phyloP scores from a whole-genome alignment of 345 rosid species.

The Gossypium thurberi region DNA sequence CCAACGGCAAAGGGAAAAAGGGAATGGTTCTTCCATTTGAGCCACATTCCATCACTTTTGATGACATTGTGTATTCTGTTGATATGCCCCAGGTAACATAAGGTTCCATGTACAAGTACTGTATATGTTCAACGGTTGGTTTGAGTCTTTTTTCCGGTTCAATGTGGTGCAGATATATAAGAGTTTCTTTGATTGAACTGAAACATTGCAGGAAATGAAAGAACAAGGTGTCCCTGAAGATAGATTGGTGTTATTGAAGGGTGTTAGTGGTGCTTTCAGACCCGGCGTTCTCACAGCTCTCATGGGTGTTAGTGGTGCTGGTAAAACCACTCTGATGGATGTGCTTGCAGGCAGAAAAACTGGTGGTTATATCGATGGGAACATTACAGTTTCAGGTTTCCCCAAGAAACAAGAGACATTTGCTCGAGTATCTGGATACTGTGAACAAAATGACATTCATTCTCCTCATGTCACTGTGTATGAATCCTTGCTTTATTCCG shows the following conservation, averaged over 20 bases:
- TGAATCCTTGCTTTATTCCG: conserved; percentile 72
- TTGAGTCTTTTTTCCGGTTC: background rate
- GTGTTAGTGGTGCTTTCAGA: conserved; percentile 76
- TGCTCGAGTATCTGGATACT: conserved; percentile 75
- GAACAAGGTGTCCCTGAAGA: conserved; percentile 53
- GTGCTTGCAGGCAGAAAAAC: conserved; percentile 87
- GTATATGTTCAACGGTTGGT: background rate
- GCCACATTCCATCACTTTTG: conserved; percentile 60
- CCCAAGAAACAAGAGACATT: conserved; percentile 77
- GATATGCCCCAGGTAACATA: conserved; percentile 67
- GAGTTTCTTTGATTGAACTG: conserved; percentile 1
- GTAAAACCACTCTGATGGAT: conserved; percentile 90
- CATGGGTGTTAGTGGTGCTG: conserved; percentile 87
- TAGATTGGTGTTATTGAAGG: conserved; percentile 56
- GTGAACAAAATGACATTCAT: conserved; percentile 78
- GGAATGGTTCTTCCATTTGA: conserved; percentile 82
- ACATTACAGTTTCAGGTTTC: conserved; percentile 60
- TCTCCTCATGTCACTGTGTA: conserved; percentile 74
- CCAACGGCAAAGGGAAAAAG: conserved; percentile 22
- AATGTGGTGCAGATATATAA: background rate
- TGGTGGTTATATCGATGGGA: conserved; percentile 69
- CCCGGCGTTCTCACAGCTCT: conserved; percentile 86
- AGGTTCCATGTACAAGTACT: background rate
- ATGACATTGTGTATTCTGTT: conserved; percentile 53
- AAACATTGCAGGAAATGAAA: conserved; percentile 44